Conservation (phyloP, 2,329 filamentous ascomycete genomes). For the Penicillium sp. region DNA sequence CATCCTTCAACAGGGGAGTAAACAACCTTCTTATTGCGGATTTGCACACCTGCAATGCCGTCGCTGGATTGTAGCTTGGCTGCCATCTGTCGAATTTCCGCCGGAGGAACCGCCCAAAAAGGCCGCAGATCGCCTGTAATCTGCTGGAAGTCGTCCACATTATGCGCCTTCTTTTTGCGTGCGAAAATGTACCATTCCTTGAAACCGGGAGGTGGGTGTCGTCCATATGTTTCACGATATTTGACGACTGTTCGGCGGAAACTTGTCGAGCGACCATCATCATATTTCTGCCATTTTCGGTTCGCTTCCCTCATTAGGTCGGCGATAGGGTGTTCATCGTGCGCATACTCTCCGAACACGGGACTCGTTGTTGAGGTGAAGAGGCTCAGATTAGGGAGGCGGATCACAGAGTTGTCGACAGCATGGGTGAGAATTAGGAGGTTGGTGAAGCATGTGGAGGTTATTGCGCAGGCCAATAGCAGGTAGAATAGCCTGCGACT, state of each 20-base stretch:
- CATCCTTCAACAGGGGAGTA: slow-evolving; percentile 39
- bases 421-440: slow-evolving; percentile 12
- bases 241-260: slow-evolving; percentile 42
- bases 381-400: slow-evolving; percentile 4
- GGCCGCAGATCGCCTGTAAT: slow-evolving; percentile 41
- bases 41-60: slow-evolving; percentile 35
- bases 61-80: slow-evolving; percentile 34
- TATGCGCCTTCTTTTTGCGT: slow-evolving; percentile 36
- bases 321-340: slow-evolving; percentile 33
- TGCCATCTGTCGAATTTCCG: slow-evolving; percentile 33
- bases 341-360: slow-evolving; percentile 10
- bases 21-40: slow-evolving; percentile 37
- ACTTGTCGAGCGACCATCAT: slow-evolving; percentile 34
- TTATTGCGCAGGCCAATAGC: slow-evolving; percentile 11
- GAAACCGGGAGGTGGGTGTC: slow-evolving; percentile 44
- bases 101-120: slow-evolving; percentile 39
- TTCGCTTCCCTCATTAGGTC: slow-evolving; percentile 39
- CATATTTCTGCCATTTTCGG: slow-evolving; percentile 33
- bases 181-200: slow-evolving; percentile 44
- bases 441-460: slow-evolving; percentile 15
- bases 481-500: slow-evolving; percentile 17
- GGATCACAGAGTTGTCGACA: slow-evolving; percentile 11
- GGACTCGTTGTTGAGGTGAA: slow-evolving; percentile 6
- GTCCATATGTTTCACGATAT: slow-evolving; percentile 39
- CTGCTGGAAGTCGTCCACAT: slow-evolving; percentile 42